Evolutionary conservation across 2,329 filamentous ascomycete genomes (phyloP), one percentile per base, ranked within the genome.

Genomic region (Tolypocladium ovalisporum): DNA sequence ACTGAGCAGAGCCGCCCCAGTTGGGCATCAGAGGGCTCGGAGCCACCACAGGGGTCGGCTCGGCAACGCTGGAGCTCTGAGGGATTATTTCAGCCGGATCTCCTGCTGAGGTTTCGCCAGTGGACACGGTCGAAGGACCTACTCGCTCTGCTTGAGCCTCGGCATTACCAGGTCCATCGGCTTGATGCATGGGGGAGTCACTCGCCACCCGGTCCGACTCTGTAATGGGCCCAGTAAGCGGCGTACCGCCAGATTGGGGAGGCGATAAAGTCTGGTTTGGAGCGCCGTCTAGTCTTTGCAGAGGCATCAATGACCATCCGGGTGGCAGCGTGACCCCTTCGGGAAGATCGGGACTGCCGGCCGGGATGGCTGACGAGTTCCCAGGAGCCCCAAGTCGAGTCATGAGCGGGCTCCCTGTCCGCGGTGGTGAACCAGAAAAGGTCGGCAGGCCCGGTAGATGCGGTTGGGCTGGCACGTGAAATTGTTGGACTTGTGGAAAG

Each of bases 301-400:
- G 73, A 29, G 85, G 84, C 52, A 87, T 71, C 42, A 88, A 69
- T 27, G 82, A 81, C 85, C 85, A 88, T 6, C 85, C 85, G 34
- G 79, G 76, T 2, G 85, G 85, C 24, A 88, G 77, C 6, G 79
- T 76, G n/a, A 88, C 76, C 7, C 84, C 84, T 56, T 83, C 79
- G 0, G 85, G 85, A 10, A 87, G 73, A 9, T 85, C 82, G 24
- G 80, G 68, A 62, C 82, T 85, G 22, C 83, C 83, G 4, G 83
- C 74, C 5, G 82, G 81, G 55, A 86, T 84, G 1, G 79, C 73
- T 17, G 75, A 69, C 12, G 77, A 70, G 47, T 77, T 75, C 1
- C 74, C 66, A 17, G 75, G 64, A 13, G 73, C 73, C 29, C 75
- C 74, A 61, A 85, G 79, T 56, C 80, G 74, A 49, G 75, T 73